Percentiles rank a stretch among this genome's conserved stretches.
These are phyloP conservation scores for Thelonectria olida DNA, from an alignment of 2,329 filamentous ascomycete genomes.

Conservation along the genomic window DNA sequence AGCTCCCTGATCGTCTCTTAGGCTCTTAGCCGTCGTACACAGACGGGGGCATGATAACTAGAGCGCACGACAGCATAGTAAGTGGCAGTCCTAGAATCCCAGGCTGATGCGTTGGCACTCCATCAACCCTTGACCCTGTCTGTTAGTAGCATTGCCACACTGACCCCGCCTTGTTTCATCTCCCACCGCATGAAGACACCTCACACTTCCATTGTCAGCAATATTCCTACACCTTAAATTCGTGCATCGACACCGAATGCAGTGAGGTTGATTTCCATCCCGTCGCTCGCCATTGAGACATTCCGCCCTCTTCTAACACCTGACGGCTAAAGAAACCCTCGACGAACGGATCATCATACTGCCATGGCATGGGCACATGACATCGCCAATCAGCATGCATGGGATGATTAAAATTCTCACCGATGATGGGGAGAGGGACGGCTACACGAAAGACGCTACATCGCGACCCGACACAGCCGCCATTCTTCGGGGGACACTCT, in stretches of 20 bases:
- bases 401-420: neutral
- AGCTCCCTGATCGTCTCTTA: too few species aligned
- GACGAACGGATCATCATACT: neutral
- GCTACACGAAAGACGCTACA: neutral
- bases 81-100: too few species aligned
- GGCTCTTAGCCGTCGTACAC: too few species aligned
- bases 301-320: neutral
- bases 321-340: neutral
- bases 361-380: neutral
- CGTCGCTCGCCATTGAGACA: neutral
- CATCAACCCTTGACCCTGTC: neutral
- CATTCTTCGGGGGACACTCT: neutral
- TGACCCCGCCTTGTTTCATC: neutral
- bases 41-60: too few species aligned
- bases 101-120: too few species aligned
- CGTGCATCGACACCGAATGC: neutral
- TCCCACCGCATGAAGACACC: too few species aligned
- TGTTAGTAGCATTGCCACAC: neutral
- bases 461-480: slow-evolving; percentile 9
- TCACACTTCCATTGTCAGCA: too few species aligned
- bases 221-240: neutral
- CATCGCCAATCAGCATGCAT: neutral
- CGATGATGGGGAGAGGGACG: neutral
- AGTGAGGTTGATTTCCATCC: neutral
- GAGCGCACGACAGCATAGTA: too few species aligned